Percentiles rank a stretch among this genome's conserved stretches.
Evolutionary conservation across 495 filamentous ascomycete species (phyloP).

Genomic region (Podospora anserina): DNA sequence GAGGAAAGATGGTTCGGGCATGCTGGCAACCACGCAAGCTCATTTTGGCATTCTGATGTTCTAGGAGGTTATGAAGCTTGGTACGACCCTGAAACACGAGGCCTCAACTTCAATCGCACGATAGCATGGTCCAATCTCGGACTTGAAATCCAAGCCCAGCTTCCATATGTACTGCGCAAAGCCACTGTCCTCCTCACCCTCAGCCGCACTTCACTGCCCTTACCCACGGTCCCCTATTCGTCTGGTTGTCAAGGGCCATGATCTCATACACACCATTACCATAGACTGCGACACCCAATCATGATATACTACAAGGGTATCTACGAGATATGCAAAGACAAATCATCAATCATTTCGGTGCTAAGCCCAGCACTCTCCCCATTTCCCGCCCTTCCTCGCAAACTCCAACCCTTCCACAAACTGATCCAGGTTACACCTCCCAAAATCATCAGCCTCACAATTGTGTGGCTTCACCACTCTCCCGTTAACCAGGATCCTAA

Average conservation of each 20-base stretch:
- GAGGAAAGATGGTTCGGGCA: too few species aligned
- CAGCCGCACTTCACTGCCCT: neutral
- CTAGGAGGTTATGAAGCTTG: neutral
- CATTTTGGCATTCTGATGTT: too few species aligned
- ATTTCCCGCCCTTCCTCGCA: conserved; percentile 64
- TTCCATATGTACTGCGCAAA: neutral
- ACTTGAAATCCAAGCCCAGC: neutral
- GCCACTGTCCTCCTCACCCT: neutral
- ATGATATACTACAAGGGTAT: neutral
- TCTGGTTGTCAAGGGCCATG: neutral
- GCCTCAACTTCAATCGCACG: too few species aligned
- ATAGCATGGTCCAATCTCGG: neutral
- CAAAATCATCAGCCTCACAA: conserved; percentile 63
- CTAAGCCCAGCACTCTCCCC: conserved; percentile 62
- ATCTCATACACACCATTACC: neutral
- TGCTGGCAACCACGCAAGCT: too few species aligned
- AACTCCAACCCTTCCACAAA: conserved; percentile 73
- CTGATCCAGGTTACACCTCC: conserved; percentile 59
- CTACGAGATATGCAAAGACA: neutral
- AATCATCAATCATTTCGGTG: neutral
- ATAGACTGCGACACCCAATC: neutral
- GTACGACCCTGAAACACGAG: neutral
- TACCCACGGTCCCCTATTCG: neutral
- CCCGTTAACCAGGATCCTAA: conserved; percentile 78
- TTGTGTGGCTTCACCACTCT: conserved; percentile 66